Evolutionary conservation across 768 basidiomycete species (phyloP), one percentile per base, ranked within the genome.

Genomic region (Lyophyllum decastes): DNA sequence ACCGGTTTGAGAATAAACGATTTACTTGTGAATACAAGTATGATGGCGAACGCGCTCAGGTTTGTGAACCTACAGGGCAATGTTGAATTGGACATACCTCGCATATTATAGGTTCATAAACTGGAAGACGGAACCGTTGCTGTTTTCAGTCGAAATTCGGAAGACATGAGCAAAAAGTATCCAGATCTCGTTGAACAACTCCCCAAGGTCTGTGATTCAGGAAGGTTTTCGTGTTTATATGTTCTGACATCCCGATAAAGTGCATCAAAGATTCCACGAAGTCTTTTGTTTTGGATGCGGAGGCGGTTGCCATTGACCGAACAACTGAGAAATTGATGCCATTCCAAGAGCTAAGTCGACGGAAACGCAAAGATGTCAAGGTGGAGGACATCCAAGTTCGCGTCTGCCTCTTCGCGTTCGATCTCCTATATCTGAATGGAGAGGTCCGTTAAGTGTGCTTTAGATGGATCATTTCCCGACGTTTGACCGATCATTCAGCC

Each of bases 1-100:
- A 99, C 74, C 80, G 95, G 56, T 99, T 98, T 67, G 97, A 99
- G 72, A 88, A 87, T 67, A 95, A 95, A 73, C 84, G 82, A 53
- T 98, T 99, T 70, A 98, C 97, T 9, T 98, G 95, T 74, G 97
- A 99, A 76, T 99, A 99, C 75, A 99, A 99, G 73, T 99, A 99
- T 64, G 97, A 99, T 62, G 97, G 97, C 7, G 97, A 99, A 71
- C 88, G 97, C 47, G 97, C 97, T 16, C 95, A 98, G 77, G 90
- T 88, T 44, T 34, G 73, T 57, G 34, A 7, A 3, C 34, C 3
- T 52, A 38, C 14, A 19, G 5, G 16, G n/a, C 21, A 22, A 49
- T 24, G 14, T 40, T 30, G 3, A 8, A 24, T 47, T 27, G 26
- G 12, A 11, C 47, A 22, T 24, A 34, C 58, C 33, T 47, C 58